Conservation (phyloP, 139 green algal genomes). For the Micractinium conductrix region DNA sequence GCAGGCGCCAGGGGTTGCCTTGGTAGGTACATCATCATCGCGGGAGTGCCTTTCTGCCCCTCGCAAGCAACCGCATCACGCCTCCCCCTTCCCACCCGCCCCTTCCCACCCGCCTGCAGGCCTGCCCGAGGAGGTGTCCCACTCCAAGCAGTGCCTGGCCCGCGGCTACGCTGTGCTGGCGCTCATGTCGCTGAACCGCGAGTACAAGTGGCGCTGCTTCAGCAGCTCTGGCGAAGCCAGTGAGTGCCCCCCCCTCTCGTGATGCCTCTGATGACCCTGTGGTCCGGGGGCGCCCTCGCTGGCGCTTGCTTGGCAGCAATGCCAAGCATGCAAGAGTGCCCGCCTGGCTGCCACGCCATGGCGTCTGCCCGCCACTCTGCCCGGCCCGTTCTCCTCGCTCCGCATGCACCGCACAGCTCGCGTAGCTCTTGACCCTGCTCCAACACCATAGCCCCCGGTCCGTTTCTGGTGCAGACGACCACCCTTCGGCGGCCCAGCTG, state of each 20-base stretch:
- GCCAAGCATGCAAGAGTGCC: no score
- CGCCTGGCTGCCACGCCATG: no score
- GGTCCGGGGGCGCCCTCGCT: no score
- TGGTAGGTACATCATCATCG: no score
- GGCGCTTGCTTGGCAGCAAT: no score
- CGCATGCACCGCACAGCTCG: no score
- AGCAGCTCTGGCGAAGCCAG: not conserved
- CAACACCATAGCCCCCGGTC: no score
- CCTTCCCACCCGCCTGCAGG: not conserved
- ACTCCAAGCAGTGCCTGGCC: conserved; percentile 36
- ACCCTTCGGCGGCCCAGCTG: not conserved
- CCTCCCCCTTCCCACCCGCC: not conserved
- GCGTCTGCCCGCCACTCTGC: not conserved
- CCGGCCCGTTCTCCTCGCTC: not conserved
- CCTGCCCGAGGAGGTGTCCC: conserved; percentile 26
- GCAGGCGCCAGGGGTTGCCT: no score
- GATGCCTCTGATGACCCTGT: no score
- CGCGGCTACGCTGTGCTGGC: conserved; percentile 27
- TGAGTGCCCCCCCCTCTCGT: not conserved
- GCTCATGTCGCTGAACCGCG: conserved; percentile 9
- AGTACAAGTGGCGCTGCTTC: conserved; percentile 18
- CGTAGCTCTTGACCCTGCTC: no score
- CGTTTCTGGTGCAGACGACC: conserved; percentile 1
- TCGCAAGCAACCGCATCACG: not conserved
- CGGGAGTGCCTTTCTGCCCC: not conserved